Base-by-base conservation (phyloP, 2,329 filamentous ascomycete genomes). In the Pseudogymnoascus sp. region DNA sequence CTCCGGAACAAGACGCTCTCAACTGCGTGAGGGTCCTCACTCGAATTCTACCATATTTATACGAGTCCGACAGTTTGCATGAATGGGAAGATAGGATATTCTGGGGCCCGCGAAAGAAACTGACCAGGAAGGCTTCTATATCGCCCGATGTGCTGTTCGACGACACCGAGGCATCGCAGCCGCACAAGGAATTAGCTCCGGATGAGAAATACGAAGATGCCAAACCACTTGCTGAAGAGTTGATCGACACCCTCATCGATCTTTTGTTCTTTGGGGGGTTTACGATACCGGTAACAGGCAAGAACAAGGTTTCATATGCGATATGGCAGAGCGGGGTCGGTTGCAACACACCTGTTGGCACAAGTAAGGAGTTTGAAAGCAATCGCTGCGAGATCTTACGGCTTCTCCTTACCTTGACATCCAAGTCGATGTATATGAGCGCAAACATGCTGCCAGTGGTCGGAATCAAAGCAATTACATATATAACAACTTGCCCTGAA, bases 291-390 rank as follows among this genome's bases (percentile, higher is more conserved):
- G 84, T 82, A 64, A 83, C 89, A 44, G 82, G 86, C 13, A 82
- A 86, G 63, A 85, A 85, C 62, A 96, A 95, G 74, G 89, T 97
- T 63, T 89, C 88, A 7, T 96, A 95, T 76, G 89, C 91, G 62
- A 97, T 99, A 73, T 99, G 95, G 95, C 92, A 97, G 77, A 97
- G 91, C 72, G 95, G 95, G 59, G 93, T 99, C 31, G 95, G 95
- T 13, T 97, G 93, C 79, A 96, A 96, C 75, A 90, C 89, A 15
- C 86, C 92, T 4, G 87, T 96, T 69, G 88, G 88, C 9, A 93
- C 92, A 3, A 97, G 88, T 61, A 96, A 91, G 74, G 93, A 97
- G 70, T 88, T 91, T 64, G 95, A 99, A 77, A 96, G 83, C 77
- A 97, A 97, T 75, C 86, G 95, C 64, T 92, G 89, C 68, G 95